Evolutionary conservation across 768 basidiomycete genomes (phyloP).

Genomic region (Podaxis mareebaensis): DNA sequence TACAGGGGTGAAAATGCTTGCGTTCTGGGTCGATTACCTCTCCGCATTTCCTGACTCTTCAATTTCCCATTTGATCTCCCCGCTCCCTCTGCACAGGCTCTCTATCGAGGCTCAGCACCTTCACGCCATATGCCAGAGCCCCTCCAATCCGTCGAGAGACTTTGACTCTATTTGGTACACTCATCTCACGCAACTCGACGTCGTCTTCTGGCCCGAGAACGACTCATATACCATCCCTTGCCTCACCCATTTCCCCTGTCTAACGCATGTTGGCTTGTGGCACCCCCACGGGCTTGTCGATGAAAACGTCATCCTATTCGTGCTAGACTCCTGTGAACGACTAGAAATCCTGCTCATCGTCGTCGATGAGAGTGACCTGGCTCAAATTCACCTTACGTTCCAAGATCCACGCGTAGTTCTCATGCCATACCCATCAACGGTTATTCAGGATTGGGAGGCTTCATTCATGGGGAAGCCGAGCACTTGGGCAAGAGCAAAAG

Average conservation of each 20-base stretch:
- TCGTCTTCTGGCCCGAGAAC: constrained; percentile 35
- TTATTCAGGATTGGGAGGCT: constrained; percentile 36
- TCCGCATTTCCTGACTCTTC: constrained; percentile 20
- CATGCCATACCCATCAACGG: constrained; percentile 30
- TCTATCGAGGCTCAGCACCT: constrained; percentile 37
- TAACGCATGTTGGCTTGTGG: constrained; percentile 36
- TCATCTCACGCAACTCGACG: constrained; percentile 37
- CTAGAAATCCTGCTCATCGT: constrained; percentile 30
- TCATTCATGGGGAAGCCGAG: constrained; percentile 27
- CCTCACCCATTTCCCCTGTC: constrained; percentile 26
- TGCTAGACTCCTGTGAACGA: constrained; percentile 27
- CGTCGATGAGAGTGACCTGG: constrained; percentile 27
- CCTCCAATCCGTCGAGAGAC: constrained; percentile 8
- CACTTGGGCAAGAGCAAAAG: constrained; percentile 35
- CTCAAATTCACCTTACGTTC: constrained; percentile 24
- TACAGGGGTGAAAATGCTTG: constrained; percentile 36
- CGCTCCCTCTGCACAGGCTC: constrained; percentile 31
- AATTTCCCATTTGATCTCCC: constrained; percentile 27
- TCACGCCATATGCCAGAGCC: constrained; percentile 20
- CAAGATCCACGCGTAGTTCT: constrained; percentile 32
- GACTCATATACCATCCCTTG: constrained; percentile 26
- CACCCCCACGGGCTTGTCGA: constrained; percentile 25
- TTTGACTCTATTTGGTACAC: constrained; percentile 25
- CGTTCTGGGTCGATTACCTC: constrained; percentile 39
- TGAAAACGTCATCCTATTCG: constrained; percentile 24